A percentile compares a stretch with the other conserved stretches of the same genome.
These are phyloP conservation scores for Ganoderma lingzhi DNA, from an alignment of 1,284 basidiomycete genomes.

Conservation along the genomic window DNA sequence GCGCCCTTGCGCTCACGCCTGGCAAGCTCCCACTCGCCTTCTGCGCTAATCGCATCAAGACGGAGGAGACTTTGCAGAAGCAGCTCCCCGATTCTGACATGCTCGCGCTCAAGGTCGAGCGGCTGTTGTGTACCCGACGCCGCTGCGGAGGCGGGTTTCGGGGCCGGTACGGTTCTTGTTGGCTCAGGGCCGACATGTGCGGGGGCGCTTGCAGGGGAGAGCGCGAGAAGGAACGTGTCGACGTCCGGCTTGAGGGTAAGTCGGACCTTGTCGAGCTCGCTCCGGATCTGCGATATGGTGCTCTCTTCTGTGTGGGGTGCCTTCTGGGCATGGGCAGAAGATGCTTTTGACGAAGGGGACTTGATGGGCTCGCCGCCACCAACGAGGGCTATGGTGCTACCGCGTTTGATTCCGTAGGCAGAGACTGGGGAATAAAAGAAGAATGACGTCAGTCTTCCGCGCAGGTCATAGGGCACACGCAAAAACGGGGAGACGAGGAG, in stretches of 20 bases:
- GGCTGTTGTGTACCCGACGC: slow-evolving; percentile 24
- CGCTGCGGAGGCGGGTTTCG: slow-evolving; percentile 22
- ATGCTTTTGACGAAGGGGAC: slow-evolving; percentile 35
- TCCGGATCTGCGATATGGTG: slow-evolving; percentile 62
- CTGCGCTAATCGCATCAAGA: slow-evolving; percentile 74
- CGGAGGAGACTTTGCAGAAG: slow-evolving; percentile 80
- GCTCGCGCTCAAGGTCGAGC: slow-evolving; percentile 52
- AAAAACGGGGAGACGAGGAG: not conserved
- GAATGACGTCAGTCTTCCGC: slow-evolving; percentile 27
- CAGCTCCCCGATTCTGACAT: slow-evolving; percentile 71
- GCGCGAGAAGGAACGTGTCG: slow-evolving; percentile 58
- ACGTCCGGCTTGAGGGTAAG: slow-evolving; percentile 60
- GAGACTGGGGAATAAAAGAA: slow-evolving; percentile 54
- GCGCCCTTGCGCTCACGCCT: slow-evolving; percentile 77
- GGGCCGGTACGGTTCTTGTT: slow-evolving; percentile 20
- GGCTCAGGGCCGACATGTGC: slow-evolving; percentile 23
- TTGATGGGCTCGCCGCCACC: slow-evolving; percentile 47
- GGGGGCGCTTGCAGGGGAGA: slow-evolving; percentile 34
- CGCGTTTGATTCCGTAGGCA: slow-evolving; percentile 65
- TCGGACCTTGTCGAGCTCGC: slow-evolving; percentile 66
- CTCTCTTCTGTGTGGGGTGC: slow-evolving; percentile 55
- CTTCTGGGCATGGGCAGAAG: slow-evolving; percentile 35
- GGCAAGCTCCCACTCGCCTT: slow-evolving; percentile 76
- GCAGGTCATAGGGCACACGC: slow-evolving; percentile 19
- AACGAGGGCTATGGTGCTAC: slow-evolving; percentile 71